Percentiles rank a stretch among this genome's conserved stretches.
phyloP scores from a whole-genome alignment of 1,139 yeast species.

The Pichia sp. region DNA sequence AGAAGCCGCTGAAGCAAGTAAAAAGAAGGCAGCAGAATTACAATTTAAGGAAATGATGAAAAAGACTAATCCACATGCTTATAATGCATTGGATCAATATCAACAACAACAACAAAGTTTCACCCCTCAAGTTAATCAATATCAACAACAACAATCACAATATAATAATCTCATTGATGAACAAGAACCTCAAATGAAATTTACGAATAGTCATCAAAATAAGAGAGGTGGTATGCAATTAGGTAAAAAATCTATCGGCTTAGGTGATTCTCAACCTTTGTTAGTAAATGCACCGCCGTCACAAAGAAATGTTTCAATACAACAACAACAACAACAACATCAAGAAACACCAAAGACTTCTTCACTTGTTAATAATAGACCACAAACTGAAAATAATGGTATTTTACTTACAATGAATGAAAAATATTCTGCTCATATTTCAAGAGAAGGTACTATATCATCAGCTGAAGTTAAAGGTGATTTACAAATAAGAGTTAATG shows the following conservation, averaged over 20 bases:
- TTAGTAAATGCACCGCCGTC: constrained; percentile 23
- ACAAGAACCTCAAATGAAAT: constrained; percentile 10
- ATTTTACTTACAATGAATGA: constrained; percentile 74
- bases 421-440: constrained; percentile 65
- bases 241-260: constrained; percentile 50
- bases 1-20: constrained; percentile 96
- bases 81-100: constrained; percentile 9
- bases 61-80: constrained; percentile 37
- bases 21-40: constrained; percentile 90
- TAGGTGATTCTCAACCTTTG: constrained; percentile 24
- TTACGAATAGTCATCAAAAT: constrained; percentile 18
- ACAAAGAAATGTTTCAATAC: constrained; percentile 11
- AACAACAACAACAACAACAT: constrained; percentile 10
- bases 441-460: constrained; percentile 76
- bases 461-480: constrained; percentile 86
- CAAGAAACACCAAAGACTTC: constrained; percentile 22
- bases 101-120: constrained; percentile 16
- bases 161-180: neutral
- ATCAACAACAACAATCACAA: constrained; percentile 5
- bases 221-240: constrained; percentile 76
- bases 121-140: constrained; percentile 17
- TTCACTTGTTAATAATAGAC: constrained; percentile 13
- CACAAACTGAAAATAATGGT: constrained; percentile 59
- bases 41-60: constrained; percentile 80
- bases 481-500: constrained; percentile 78